Base-by-base conservation (phyloP, 371 early-diverging fungal species). In the Mortierella sp. region DNA sequence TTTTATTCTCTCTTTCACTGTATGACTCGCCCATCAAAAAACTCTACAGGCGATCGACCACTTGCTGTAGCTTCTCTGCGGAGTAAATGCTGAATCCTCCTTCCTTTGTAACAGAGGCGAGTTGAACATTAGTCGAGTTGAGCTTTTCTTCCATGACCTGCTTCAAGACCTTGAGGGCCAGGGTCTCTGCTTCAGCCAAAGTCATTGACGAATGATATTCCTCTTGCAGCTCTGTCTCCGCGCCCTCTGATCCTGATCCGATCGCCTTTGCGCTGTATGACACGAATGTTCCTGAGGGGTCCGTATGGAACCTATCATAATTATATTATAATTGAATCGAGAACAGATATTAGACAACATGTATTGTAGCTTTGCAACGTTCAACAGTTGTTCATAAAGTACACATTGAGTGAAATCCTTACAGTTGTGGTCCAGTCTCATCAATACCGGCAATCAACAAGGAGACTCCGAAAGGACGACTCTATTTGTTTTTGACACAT, bases 111-210 rank as follows among this genome's bases (percentile, higher is more conserved):
- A 99, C 95, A 28, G 94, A 87, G 15, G 97, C 97, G 34, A 99
- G 83, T 83, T 99, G 97, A 21, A 61, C 67, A 75, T 52, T 65
- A 8, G 92, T 86, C 57, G 92, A 88, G 80, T 85, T 97, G 47
- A 99, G 88, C 85, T 98, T 99, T 80, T 99, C 99, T 83, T 99
- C 99, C 99, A 99, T 99, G 27, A 99, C 99, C 69, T 97, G 94
- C 86, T 99, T 99, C 42, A 99, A 86, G n/a, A 99, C 95, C 81
- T 93, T 95, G 58, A 99, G 90, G 17, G 97, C 90, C 64, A 96
- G 80, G 6, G 86, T 84, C 69, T 97, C 92, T 4, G 97, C 97
- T 79, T 99, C 97, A 17, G 88, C 83, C 64, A 97, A 79, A 4
- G 93, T 92, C 78, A 97, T 87, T 7, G 92, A 90, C 86, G 93